Conservation (phyloP, 768 basidiomycete genomes). For the Mycena floridula region DNA sequence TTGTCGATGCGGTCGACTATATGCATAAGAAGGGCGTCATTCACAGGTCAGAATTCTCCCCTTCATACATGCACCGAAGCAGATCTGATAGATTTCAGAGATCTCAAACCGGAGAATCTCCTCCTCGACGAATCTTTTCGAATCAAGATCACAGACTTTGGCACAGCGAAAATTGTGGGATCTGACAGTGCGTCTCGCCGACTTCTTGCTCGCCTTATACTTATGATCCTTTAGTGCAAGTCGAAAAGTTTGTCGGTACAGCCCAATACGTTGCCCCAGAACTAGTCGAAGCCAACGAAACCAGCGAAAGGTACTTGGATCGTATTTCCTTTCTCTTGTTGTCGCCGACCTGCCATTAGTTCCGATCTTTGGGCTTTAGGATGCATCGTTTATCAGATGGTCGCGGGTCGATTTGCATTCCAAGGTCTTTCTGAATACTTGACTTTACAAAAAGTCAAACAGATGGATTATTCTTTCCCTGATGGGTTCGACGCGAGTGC, state of each 20-base stretch:
- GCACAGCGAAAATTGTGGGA: conserved; percentile 77
- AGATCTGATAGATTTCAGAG: conserved; percentile 29
- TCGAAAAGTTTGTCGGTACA: conserved; percentile 81
- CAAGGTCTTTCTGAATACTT: conserved; percentile 88
- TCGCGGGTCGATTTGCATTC: conserved; percentile 89
- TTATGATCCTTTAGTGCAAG: conserved; percentile 33
- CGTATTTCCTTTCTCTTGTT: conserved; percentile 3
- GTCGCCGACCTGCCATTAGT: conserved; percentile 30
- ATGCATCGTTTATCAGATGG: conserved; percentile 90
- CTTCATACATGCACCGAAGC: conserved; percentile 5
- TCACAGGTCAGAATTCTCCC: conserved; percentile 52
- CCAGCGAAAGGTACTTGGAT: conserved; percentile 60
- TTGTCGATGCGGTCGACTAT: conserved; percentile 82
- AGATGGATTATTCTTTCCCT: conserved; percentile 81
- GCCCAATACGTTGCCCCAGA: conserved; percentile 90
- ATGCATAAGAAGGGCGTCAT: conserved; percentile 90
- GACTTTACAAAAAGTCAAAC: conserved; percentile 92
- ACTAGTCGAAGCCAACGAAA: conserved; percentile 66
- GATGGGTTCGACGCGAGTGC: conserved; percentile 80
- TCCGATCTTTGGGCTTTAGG: conserved; percentile 96
- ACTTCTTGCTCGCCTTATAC: conserved; percentile 12
- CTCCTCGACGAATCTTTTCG: conserved; percentile 83
- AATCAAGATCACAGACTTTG: conserved; percentile 96
- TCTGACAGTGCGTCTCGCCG: conserved; percentile 37
- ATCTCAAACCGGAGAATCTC: conserved; percentile 84